phyloP scores from a whole-genome alignment of 805 yeast species.

The Lipomyces yamanashiensis region DNA sequence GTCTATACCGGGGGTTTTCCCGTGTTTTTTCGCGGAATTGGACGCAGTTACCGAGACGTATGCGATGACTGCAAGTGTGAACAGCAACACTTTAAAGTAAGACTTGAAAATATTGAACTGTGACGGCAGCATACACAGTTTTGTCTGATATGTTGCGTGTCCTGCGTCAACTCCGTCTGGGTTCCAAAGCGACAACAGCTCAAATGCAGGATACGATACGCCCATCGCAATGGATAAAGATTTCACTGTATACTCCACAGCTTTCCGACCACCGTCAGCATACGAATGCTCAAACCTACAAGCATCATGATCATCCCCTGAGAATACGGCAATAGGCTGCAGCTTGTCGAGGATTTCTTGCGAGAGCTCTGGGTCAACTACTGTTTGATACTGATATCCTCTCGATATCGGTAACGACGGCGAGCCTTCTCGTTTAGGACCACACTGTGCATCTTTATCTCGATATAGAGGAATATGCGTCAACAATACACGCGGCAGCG shows the following conservation, averaged over 20 bases:
- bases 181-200: constrained; percentile 65
- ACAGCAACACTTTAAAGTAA: constrained; percentile 24
- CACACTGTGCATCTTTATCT: constrained; percentile 66
- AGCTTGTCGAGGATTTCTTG: constrained; percentile 61
- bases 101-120: constrained; percentile 35
- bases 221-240: constrained; percentile 95
- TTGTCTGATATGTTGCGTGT: constrained; percentile 27
- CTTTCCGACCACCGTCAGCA: constrained; percentile 38
- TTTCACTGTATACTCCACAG: constrained; percentile 80
- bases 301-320: constrained; percentile 98
- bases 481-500: constrained; percentile 67
- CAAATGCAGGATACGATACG: constrained; percentile 80
- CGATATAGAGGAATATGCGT: constrained; percentile 90
- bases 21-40: constrained; percentile 4
- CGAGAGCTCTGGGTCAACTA: constrained; percentile 66
- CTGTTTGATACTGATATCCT: constrained; percentile 91
- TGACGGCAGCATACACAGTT: constrained; percentile 39
- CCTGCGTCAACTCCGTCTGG: constrained; percentile 8
- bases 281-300: constrained; percentile 70
- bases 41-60: background rate
- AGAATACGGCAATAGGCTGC: constrained; percentile 70
- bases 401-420: constrained; percentile 66
- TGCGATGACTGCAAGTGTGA: constrained; percentile 23
- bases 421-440: constrained; percentile 71
- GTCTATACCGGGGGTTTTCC: constrained; percentile 5